Evolutionary conservation across 2,329 filamentous ascomycete species (phyloP).

Genomic region (Diaporthe destruens): DNA sequence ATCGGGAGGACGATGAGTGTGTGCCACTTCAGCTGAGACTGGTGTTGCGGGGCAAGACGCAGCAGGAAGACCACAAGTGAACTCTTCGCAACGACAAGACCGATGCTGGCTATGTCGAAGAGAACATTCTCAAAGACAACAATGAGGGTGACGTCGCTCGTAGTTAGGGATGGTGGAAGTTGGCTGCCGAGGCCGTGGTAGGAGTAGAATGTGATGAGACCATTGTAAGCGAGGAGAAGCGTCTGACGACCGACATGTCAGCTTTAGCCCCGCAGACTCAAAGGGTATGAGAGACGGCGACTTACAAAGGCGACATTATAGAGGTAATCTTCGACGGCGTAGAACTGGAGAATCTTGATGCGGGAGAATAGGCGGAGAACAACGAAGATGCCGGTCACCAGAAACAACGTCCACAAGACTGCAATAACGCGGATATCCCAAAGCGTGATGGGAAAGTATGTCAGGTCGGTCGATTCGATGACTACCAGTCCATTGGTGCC

Average conservation of each 20-base stretch:
- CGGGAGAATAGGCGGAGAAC: conserved; percentile 39
- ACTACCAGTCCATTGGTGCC: conserved; percentile 33
- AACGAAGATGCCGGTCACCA: conserved; percentile 40
- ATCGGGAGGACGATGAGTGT: conserved; percentile 40
- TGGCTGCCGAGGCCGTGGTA: conserved; percentile 42
- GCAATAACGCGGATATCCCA: conserved; percentile 39
- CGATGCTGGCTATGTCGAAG: conserved; percentile 39
- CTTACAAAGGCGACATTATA: conserved; percentile 41
- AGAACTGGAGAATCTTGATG: conserved; percentile 41
- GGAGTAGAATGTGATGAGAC: conserved; percentile 41
- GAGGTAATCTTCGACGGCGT: conserved; percentile 41
- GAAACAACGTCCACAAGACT: conserved; percentile 39
- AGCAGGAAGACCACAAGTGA: conserved; percentile 41
- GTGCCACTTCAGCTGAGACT: conserved; percentile 36
- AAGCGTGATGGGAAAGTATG: conserved; percentile 37
- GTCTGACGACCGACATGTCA: conserved; percentile 27
- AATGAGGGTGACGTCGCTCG: conserved; percentile 37
- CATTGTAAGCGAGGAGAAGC: conserved; percentile 41
- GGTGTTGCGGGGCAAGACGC: conserved; percentile 39
- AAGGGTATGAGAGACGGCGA: not conserved
- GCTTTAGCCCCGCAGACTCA: not conserved
- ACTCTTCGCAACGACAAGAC: conserved; percentile 38
- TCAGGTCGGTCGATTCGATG: conserved; percentile 20
- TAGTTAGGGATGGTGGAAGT: conserved; percentile 34
- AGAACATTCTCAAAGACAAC: conserved; percentile 40